Base-by-base conservation (phyloP, 805 yeast genomes). In the Blastobotrys mokoenaii region DNA sequence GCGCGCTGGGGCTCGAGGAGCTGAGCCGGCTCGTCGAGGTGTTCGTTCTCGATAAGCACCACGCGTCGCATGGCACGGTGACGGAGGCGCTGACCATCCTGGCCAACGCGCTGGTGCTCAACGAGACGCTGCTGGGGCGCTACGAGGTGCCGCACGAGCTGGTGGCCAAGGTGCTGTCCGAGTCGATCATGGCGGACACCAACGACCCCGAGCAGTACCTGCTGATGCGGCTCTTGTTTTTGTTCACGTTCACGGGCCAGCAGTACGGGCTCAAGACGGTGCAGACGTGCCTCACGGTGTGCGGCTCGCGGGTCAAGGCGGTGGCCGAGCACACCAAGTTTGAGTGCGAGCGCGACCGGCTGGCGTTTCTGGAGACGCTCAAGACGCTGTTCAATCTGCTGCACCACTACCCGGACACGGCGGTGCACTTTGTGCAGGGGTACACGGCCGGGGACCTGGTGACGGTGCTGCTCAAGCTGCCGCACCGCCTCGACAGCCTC, bases 381-480 rank as follows among this genome's bases (percentile, higher is more conserved):
- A 51, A 51, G 30, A 20, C 50, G n/a, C 12, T 41, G 10, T 47
- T 48, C 40, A 51, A 49, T 20, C 44, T 51, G 15, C 27, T 45
- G 27, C 50, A 51, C 34, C 45, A 45, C 25, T 51, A 51, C 41
- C 40, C 51, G 10, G 43, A 43, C 12, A 15, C 15, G 9, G 15
- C 47, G 10, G 20, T 45, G 4, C 37, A 47, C 11, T 22, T 18
- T 5, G 17, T 48, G 10, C 41, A 40, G 25, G 51, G 48, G 11
- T 27, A 22, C 17, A 40, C 41, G 29, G 27, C 43, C 8, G 31
- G 30, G 7, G 43, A 31, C 35, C 44, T 46, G 41, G 43, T 44
- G 11, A 41, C 27, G 10, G 16, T 49, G 7, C 30, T 43, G 12
- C 32, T 25, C 20, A 22, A 41, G 31, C 36, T 46, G 20, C 42